Evolutionary conservation across 106 monocot species (phyloP).

Genomic region (Iris macrosiphon): DNA sequence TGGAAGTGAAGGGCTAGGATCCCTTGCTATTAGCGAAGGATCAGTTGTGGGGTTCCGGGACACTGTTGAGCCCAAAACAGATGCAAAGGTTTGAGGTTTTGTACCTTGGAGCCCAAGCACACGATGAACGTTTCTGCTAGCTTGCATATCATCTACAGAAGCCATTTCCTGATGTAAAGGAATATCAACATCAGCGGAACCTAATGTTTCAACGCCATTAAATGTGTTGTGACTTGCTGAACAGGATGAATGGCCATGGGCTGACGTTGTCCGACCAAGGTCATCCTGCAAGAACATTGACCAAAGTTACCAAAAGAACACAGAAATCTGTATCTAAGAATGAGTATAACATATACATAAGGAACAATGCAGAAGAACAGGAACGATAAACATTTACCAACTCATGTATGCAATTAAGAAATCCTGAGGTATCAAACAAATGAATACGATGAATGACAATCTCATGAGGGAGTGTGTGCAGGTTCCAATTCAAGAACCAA

Average conservation of each 20-base stretch:
- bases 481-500: no score
- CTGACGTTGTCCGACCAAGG: conserved; percentile 26
- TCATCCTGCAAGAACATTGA: conserved; percentile 48
- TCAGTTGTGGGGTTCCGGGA: conserved; percentile 57
- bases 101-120: conserved; percentile 23
- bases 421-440: no score
- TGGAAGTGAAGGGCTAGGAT: conserved; percentile 57
- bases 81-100: conserved; percentile 56
- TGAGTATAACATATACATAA: no score
- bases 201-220: conserved; percentile 27
- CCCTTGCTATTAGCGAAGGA: conserved; percentile 46
- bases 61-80: conserved; percentile 43
- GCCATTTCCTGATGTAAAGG: background rate
- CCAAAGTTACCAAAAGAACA: background rate
- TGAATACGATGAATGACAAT: no score
- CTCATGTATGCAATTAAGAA: no score
- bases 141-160: conserved; percentile 8
- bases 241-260: conserved; percentile 48
- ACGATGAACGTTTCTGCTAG: conserved; percentile 33
- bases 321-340: no score
- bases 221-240: conserved; percentile 52
- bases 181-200: conserved; percentile 17
- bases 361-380: no score
- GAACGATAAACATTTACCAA: no score
- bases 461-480: no score